Evolutionary conservation across 202 grass and related monocot species (phyloP), one percentile per base, ranked within the genome.

Genomic region (Dendrocalamus latiflorus): DNA sequence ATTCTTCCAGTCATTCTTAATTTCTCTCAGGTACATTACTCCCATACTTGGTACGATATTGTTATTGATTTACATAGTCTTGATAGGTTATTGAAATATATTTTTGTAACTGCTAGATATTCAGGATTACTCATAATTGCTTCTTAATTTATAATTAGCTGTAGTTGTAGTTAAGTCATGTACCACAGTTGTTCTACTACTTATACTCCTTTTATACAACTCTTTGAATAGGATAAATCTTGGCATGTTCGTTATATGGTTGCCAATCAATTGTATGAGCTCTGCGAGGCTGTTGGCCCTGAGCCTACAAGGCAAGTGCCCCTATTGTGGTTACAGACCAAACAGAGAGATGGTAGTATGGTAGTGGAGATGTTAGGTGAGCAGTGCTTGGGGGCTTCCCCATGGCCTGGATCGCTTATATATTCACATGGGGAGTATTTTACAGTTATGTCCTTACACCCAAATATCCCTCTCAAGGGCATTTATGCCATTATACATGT

Each of bases 191-290:
- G 26, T 66, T 15, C 26, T 65, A 20, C 42, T 71, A 43, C 69
- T 78, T 59, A 74, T 60, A 62, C 30, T 59, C 10, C 26, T 65
- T 47, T 6, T 37, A 57, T 37, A 57, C 54, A 21, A 55, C 60
- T 78, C 38, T 26, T 70, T 61, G 67, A 24, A 84, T 85, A 98
- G 96, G 96, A 98, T 78, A 98, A 98, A 90, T 98, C 93, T 5
- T 98, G 96, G 96, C 96, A 91, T 87, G 96, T 98, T 9, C 89
- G 96, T 17, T 98, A 98, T 72, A 98, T 98, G 96, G 96, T 98
- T 33, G 96, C 93, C 57, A 98, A 95, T 88, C 96, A 95, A 75
- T 74, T 26, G 26, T 26, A 26, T 26, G 26, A 26, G 26, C 26
- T 26, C 26, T 26, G 26, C 26, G 26, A 26, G 78, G 91, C 93